Conservation (phyloP, 768 basidiomycete species). For the Lentinula sp. region DNA sequence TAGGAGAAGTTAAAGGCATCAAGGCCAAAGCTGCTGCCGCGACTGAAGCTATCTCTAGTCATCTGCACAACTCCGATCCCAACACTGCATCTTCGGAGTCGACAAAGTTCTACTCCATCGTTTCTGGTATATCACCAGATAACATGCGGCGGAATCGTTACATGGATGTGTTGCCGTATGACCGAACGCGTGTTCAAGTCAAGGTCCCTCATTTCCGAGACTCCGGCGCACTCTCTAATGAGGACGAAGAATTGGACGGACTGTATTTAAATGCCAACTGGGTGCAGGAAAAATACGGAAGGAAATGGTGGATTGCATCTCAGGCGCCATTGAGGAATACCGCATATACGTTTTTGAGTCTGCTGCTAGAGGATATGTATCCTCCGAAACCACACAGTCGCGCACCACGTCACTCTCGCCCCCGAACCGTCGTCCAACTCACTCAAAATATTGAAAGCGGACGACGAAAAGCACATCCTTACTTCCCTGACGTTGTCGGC, state of each 20-base stretch:
- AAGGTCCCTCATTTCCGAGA: conserved; percentile 11
- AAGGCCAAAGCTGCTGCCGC: neutral
- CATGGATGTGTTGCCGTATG: conserved; percentile 68
- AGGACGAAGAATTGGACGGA: conserved; percentile 12
- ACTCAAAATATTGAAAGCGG: conserved; percentile 69
- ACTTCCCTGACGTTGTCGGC: conserved; percentile 63
- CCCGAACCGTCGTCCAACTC: conserved; percentile 79
- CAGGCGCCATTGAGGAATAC: conserved; percentile 75
- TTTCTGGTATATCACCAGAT: neutral
- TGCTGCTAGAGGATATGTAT: conserved; percentile 49
- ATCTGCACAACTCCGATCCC: neutral
- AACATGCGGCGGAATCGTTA: conserved; percentile 63
- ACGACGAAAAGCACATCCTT: conserved; percentile 67
- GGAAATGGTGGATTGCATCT: conserved; percentile 79
- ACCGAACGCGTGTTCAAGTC: conserved; percentile 70
- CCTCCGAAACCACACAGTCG: conserved; percentile 22
- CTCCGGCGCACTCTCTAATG: neutral
- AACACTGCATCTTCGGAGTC: neutral
- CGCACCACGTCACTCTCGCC: conserved; percentile 19
- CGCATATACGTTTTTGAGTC: conserved; percentile 69
- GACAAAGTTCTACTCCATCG: neutral
- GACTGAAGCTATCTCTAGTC: neutral
- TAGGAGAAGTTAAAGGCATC: neutral
- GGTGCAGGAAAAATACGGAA: conserved; percentile 69
- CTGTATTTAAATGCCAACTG: conserved; percentile 80